Evolutionary conservation across 2,329 filamentous ascomycete species (phyloP).

Genomic region (Clonostachys chloroleuca): DNA sequence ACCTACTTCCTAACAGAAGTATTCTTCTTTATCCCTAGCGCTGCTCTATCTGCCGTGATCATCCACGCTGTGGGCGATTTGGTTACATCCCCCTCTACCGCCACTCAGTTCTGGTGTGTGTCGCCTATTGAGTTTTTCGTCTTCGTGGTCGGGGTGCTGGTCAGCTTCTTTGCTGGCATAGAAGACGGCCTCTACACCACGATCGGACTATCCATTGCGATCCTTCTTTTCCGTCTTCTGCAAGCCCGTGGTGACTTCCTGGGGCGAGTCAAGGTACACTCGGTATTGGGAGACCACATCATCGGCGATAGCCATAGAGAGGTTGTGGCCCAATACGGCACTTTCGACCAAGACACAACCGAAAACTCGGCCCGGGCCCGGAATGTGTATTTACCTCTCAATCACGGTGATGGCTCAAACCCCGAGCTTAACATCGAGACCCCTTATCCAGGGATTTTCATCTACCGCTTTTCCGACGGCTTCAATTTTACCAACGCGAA

Average conservation of each 20-base stretch:
- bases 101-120: conserved; percentile 94
- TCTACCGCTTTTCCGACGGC: conserved; percentile 90
- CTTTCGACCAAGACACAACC: conserved; percentile 25
- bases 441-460: conserved; percentile 86
- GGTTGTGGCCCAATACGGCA: conserved; percentile 49
- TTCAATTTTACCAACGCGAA: conserved; percentile 96
- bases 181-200: conserved; percentile 92
- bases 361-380: conserved; percentile 18
- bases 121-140: conserved; percentile 87
- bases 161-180: conserved; percentile 83
- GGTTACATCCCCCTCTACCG: conserved; percentile 83
- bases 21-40: conserved; percentile 89
- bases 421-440: conserved; percentile 31
- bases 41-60: conserved; percentile 80
- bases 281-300: conserved; percentile 72
- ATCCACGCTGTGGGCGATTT: conserved; percentile 94
- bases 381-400: conserved; percentile 33
- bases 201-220: conserved; percentile 68
- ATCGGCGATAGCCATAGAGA: conserved; percentile 54
- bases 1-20: conserved; percentile 84
- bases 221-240: conserved; percentile 80
- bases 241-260: conserved; percentile 82
- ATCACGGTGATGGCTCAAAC: conserved; percentile 49
- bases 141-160: conserved; percentile 88
- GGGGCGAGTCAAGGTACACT: conserved; percentile 64